Evolutionary conservation across 257 asterid species (phyloP), one percentile per base, ranked within the genome.

Genomic region (Oldenlandia corymbosa): DNA sequence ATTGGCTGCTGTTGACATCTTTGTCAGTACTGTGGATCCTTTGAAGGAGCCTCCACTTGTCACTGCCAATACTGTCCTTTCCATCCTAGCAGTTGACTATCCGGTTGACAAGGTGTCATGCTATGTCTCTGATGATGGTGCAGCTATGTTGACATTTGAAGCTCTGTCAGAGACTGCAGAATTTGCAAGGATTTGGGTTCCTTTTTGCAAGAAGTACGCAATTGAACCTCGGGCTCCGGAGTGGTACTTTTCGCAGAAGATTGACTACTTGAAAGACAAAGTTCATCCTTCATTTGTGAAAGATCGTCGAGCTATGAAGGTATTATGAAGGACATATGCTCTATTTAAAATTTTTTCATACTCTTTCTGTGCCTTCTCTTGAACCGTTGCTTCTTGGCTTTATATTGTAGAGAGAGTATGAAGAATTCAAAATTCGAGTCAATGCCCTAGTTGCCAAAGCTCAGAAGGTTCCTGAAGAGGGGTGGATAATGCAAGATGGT

Each of bases 271-370:
- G 64, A 88, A 88, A 78, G 95, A 91, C 71, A 91, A 84, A 79
- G 96, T 91, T 73, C 94, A 91, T 59, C 86, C 98, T 67, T 81
- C 95, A 54, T 91, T 91, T 73, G 98, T 88, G 42, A 91, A 88
- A 77, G 98, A 91, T 28, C 96, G 98, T 55, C 79, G 98, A 79
- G 98, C 98, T 53, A 91, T 91, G 98, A 91, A 91, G 96, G 98
- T 91, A 64, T 65, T 74, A 39, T 37, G 59, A 52, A 32, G n/a
- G 57, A 46, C 53, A 43, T 16, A 47, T 45, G 58, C 28, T 60
- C 20, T 30, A 21, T 57, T n/a, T n/a, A n/a, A 46, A 26, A 21
- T 46, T 18, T n/a, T 14, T 27, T 62, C 11, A 39, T 58, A 20
- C 64, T 69, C 71, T 65, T 58, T 72, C 58, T 43, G 47, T 67